phyloP scores from a whole-genome alignment of 1,139 yeast species.

The Nakaseomyces sp. region DNA sequence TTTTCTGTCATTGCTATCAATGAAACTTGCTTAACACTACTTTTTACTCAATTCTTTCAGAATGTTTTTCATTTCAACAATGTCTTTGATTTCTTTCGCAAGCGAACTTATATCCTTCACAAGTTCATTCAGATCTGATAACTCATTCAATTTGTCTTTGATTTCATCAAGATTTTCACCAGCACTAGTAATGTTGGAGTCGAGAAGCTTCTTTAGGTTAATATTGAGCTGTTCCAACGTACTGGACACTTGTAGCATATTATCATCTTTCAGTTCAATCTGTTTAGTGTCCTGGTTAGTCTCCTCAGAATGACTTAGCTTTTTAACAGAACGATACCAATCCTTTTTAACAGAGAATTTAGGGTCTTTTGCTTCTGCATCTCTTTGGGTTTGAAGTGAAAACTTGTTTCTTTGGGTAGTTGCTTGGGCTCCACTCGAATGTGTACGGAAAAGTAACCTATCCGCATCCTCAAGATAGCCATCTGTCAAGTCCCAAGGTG shows the following conservation, averaged over 20 bases:
- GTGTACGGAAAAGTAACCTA: slow-evolving; percentile 27
- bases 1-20: too few relatives aligned
- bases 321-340: slow-evolving; percentile 44
- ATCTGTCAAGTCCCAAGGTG: slow-evolving; percentile 78
- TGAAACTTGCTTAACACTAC: too few relatives aligned
- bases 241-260: not conserved
- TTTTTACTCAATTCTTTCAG: not conserved
- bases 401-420: slow-evolving; percentile 36
- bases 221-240: not conserved
- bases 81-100: not conserved
- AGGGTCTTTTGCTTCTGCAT: slow-evolving; percentile 67
- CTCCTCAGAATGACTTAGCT: slow-evolving; percentile 11
- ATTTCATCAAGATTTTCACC: not conserved
- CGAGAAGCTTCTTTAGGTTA: not conserved
- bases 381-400: slow-evolving; percentile 43
- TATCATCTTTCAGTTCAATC: not conserved
- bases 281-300: not conserved
- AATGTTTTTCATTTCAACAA: not conserved
- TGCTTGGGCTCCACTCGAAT: slow-evolving; percentile 32
- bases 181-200: not conserved
- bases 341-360: slow-evolving; percentile 46
- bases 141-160: not conserved
- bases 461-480: slow-evolving; percentile 47
- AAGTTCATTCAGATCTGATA: not conserved
- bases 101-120: not conserved